Evolutionary conservation across 768 basidiomycete genomes (phyloP).

Genomic region (Tricholomella constricta): DNA sequence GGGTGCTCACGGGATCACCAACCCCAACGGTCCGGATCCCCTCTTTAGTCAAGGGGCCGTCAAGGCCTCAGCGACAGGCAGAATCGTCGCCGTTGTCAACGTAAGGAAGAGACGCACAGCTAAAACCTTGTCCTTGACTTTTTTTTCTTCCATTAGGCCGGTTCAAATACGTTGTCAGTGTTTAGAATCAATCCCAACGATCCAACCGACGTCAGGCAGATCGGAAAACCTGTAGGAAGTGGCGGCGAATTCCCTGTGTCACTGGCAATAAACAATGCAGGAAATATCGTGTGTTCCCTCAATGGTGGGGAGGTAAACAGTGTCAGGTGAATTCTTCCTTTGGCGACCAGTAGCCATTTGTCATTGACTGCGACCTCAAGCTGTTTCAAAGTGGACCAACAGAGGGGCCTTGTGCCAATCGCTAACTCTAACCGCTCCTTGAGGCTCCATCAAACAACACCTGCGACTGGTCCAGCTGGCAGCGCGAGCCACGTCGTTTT

Average conservation of each 20-base stretch:
- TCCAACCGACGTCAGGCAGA: slow-evolving; percentile 41
- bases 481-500: slow-evolving; percentile 48
- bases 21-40: slow-evolving; percentile 37
- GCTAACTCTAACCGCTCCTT: slow-evolving; percentile 44
- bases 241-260: slow-evolving; percentile 56
- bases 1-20: slow-evolving; percentile 38
- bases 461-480: slow-evolving; percentile 49
- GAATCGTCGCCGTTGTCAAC: slow-evolving; percentile 38
- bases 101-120: slow-evolving; percentile 17
- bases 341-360: not conserved
- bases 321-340: slow-evolving; percentile 32
- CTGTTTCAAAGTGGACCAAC: slow-evolving; percentile 46
- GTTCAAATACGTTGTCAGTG: slow-evolving; percentile 46
- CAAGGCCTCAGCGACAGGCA: slow-evolving; percentile 35
- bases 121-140: not conserved
- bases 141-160: slow-evolving; percentile 33
- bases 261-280: slow-evolving; percentile 36
- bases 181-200: slow-evolving; percentile 45
- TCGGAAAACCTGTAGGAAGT: slow-evolving; percentile 44
- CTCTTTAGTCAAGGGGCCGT: slow-evolving; percentile 45
- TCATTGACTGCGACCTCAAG: slow-evolving; percentile 20
- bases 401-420: slow-evolving; percentile 40
- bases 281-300: slow-evolving; percentile 37
- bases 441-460: slow-evolving; percentile 51
- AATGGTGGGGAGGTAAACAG: slow-evolving; percentile 48